Evolutionary conservation across 78 protist genomes (phyloP), one percentile per base, ranked within the genome.

Genomic region (Chrysochromulina parva): DNA sequence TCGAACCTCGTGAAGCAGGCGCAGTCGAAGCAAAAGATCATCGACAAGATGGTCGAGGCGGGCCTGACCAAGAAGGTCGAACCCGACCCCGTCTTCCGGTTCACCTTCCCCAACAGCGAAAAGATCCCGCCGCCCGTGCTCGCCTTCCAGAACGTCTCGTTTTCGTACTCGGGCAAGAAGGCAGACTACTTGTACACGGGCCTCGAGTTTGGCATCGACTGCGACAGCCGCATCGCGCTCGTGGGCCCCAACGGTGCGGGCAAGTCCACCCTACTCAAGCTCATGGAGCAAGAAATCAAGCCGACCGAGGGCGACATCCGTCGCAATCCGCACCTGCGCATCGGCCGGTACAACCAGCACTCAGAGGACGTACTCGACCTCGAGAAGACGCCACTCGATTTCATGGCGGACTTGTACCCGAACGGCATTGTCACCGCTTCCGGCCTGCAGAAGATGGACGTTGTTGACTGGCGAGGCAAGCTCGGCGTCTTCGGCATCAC

Each of bases 231-330:
- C 71, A 87, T 98, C 60, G 98, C 98, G 13, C 78, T 98, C 19
- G 97, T 97, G 38, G 99, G 99, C 10, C 97, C 97, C 60, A 98
- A 98, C 92, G 99, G 99, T 11, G 97, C 96, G 7, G 93, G 93
- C 38, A 94, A 94, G 92, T 88, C 92, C 11, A 98, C 99, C 2
- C 94, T 98, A 55, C 76, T 97, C 74, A 97, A 98, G 93, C 86
- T 98, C 57, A 96, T 98, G 96, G 28, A 24, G 76, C 96, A 93
- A 24, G 98, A 96, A 53, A 89, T 97, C 53, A n/a, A 67, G 65
- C 97, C 98, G 28, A 85, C 96, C 60, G 62, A 82, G 6, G 99
- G 99, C 65, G 69, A 62, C 10, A 48, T 88, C 22, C 85, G 74
- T 14, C 93, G 93, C 50, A 95, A 97, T 93, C 87, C 92, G 85